phyloP scores from a whole-genome alignment of 208 protist genomes.

The Tritrichomonas musculus region DNA sequence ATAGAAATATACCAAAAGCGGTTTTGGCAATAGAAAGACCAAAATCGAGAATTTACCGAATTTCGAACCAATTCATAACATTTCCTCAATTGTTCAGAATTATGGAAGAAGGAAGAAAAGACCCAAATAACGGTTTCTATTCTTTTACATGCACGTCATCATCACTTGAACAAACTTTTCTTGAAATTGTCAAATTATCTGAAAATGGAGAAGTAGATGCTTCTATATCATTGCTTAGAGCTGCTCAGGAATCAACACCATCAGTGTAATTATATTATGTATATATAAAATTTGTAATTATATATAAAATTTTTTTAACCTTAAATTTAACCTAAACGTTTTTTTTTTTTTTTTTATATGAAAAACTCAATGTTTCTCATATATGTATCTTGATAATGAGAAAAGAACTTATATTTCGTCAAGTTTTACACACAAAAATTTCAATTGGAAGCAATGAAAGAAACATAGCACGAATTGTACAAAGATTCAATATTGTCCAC shows the following conservation, averaged over 20 bases:
- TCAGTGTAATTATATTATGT: not conserved
- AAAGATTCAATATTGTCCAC: too few relatives aligned
- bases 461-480: too few relatives aligned
- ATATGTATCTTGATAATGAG: too few relatives aligned
- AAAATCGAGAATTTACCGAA: not conserved
- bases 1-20: not conserved
- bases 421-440: too few relatives aligned
- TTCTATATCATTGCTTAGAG: not conserved
- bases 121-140: not conserved
- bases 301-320: not conserved
- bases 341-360: too few relatives aligned
- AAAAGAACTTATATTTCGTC: too few relatives aligned
- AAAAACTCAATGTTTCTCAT: too few relatives aligned
- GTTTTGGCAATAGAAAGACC: not conserved
- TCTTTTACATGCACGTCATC: not conserved
- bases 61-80: not conserved
- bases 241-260: not conserved
- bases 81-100: not conserved
- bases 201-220: not conserved
- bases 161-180: not conserved
- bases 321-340: not conserved
- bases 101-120: not conserved
- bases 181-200: not conserved
- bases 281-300: not conserved
- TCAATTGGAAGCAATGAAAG: too few relatives aligned